Base-by-base conservation (phyloP, 75 land plant genomes). In the Pinus taeda region DNA sequence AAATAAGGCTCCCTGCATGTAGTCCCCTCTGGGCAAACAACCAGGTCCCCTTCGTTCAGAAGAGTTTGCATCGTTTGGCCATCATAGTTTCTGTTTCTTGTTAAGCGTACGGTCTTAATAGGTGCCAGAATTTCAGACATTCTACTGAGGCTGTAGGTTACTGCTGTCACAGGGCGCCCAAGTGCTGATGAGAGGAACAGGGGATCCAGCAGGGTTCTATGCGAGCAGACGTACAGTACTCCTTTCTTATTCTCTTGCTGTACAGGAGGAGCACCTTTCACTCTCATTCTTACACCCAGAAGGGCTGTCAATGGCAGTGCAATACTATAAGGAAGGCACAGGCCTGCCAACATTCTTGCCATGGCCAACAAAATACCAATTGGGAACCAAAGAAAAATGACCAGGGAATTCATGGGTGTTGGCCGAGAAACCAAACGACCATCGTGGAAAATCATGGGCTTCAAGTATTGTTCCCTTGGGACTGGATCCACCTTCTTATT, bases 1-100 rank as follows among this genome's bases (percentile, higher is more conserved):
- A 90, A 66, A 63, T 78, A 88, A 14, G 92, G 92, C 75, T 90
- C 92, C 62, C 92, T 64, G 81, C 92, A 90, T 3, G 92, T 90
- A 14, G 92, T 90, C n/a, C 98, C 98, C 67, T 96, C 98, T 0
- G 98, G 98, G 73, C 98, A 96, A 1, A 96, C 92, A 59, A 87
- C 94, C 6, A 96, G 76, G 63, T 92, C 91, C 4, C 94, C 97
- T 60, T 86, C 80, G 1, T 76, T 72, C n/a, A 95, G 81, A 15
- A 90, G 67, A 30, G 36, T 45, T 24, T 74, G 66, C 87, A 95
- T 93, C 4, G 84, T 86, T 29, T 74, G 69, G 1, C 86, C 91
- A 55, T 95, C 98, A 18, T 62, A 45, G 33, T 82, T 42, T 15
- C 98, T 69, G 78, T 92, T 85, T 29, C 98, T 78, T 15, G 88